Conservation (phyloP, 306 rosid genomes). For the Acacia melanoxylon region DNA sequence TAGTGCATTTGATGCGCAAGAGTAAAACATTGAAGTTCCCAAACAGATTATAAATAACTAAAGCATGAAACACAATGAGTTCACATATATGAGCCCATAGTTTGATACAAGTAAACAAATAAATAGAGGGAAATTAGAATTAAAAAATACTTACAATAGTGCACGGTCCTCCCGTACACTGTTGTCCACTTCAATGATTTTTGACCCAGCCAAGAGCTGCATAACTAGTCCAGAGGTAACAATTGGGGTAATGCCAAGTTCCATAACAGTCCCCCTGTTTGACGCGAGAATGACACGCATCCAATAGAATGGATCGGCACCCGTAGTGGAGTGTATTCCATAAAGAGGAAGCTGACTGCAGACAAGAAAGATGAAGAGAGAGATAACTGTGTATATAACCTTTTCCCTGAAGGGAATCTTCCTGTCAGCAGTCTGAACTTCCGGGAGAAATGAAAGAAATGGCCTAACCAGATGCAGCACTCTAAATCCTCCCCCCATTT, state of each 20-base stretch:
- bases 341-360: slow-evolving; percentile 96
- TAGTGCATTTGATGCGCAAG: background rate
- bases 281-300: slow-evolving; percentile 97
- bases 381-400: slow-evolving; percentile 89
- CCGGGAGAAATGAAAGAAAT: slow-evolving; percentile 86
- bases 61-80: background rate
- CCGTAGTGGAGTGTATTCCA: slow-evolving; percentile 94
- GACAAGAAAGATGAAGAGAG: slow-evolving; percentile 86
- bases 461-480: slow-evolving; percentile 95
- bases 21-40: background rate
- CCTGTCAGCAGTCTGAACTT: slow-evolving; percentile 91
- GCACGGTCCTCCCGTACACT: slow-evolving; percentile 95
- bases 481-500: slow-evolving; percentile 96
- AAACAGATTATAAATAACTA: background rate
- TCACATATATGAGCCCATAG: background rate
- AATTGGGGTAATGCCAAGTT: slow-evolving; percentile 93
- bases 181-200: slow-evolving; percentile 90
- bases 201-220: slow-evolving; percentile 92
- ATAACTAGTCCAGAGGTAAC: slow-evolving; percentile 91
- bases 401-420: slow-evolving; percentile 89
- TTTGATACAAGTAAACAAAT: background rate
- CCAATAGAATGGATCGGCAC: slow-evolving; percentile 97
- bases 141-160: slow-evolving; percentile 62
- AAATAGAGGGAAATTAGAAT: background rate
- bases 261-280: slow-evolving; percentile 95